These are phyloP conservation scores for Phytopythium aichiense DNA, from an alignment of 352 stramenopile species.

Conservation along the genomic window DNA sequence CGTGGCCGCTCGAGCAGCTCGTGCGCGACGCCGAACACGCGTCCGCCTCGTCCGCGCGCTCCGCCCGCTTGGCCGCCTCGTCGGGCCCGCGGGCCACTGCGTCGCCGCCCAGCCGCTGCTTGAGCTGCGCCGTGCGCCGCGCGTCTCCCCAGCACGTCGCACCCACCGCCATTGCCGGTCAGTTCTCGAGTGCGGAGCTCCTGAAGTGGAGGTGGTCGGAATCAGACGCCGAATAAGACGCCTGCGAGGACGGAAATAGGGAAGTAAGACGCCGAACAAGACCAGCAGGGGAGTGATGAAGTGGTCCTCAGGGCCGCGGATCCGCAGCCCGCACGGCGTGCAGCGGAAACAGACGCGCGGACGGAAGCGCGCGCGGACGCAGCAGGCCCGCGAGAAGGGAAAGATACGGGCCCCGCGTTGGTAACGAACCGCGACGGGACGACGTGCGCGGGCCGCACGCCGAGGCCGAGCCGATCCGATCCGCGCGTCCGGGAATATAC, in stretches of 20 bases:
- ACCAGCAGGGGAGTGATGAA: not conserved
- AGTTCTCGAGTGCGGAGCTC: not conserved
- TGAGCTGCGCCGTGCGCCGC: slow-evolving; percentile 29
- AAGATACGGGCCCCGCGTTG: not conserved
- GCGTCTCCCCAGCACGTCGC: slow-evolving; percentile 31
- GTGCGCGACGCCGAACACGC: slow-evolving; percentile 29
- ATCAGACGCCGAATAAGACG: not conserved
- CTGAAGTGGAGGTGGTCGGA: not conserved
- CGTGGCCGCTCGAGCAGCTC: slow-evolving; percentile 41
- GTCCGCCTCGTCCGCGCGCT: slow-evolving; percentile 20
- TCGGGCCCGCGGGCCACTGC: not conserved
- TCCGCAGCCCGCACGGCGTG: not conserved
- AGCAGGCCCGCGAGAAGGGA: not conserved
- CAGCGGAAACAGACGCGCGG: slow-evolving; percentile 1
- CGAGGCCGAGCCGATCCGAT: no score
- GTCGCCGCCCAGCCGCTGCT: slow-evolving; percentile 13
- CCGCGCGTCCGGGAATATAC: no score
- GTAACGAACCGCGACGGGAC: not conserved
- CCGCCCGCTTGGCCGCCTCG: not conserved
- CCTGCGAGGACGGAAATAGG: slow-evolving; percentile 1
- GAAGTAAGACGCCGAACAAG: not conserved
- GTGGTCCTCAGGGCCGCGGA: no score
- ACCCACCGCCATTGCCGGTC: not conserved
- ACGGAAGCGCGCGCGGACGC: not conserved
- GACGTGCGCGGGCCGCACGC: not conserved